phyloP scores from a whole-genome alignment of 164 flowering plant genomes.

The Vitis rotundifolia region DNA sequence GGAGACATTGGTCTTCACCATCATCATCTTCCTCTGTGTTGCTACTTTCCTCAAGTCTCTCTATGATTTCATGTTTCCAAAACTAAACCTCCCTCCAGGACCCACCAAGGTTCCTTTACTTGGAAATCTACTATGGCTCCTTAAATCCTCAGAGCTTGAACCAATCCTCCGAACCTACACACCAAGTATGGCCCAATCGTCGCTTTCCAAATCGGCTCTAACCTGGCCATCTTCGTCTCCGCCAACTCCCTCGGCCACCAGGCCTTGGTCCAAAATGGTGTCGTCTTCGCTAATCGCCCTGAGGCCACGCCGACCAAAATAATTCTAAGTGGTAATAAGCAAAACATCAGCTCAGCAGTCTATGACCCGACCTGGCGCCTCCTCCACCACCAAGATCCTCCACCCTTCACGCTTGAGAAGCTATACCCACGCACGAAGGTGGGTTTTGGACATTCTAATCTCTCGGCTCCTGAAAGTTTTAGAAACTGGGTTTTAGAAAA shows the following conservation, averaged over 20 bases:
- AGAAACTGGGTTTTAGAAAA: no score
- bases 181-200: conserved; percentile 41
- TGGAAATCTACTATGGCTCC: conserved; percentile 23
- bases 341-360: conserved; percentile 29
- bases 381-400: conserved; percentile 38
- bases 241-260: conserved; percentile 30
- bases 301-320: conserved; percentile 4
- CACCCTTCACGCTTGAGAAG: conserved; percentile 34
- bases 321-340: conserved; percentile 20
- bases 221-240: conserved; percentile 28
- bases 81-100: conserved; percentile 32
- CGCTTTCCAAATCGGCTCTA: conserved; percentile 24
- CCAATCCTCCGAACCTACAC: conserved; percentile 18
- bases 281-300: conserved; percentile 44
- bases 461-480: no score
- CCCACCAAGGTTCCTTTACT: conserved; percentile 27
- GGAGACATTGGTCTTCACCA: no score
- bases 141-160: conserved; percentile 18
- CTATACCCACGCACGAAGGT: conserved; percentile 25
- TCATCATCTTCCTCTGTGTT: no score
- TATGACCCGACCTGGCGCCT: conserved; percentile 49
- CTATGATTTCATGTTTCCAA: no score
- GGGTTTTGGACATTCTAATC: conserved; percentile 28
- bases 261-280: conserved; percentile 37
- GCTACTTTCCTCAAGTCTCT: no score